A percentile compares a stretch with the other conserved stretches of the same genome.
phyloP scores from a whole-genome alignment of 352 stramenopile species.

The Globisporangium barbulae region DNA sequence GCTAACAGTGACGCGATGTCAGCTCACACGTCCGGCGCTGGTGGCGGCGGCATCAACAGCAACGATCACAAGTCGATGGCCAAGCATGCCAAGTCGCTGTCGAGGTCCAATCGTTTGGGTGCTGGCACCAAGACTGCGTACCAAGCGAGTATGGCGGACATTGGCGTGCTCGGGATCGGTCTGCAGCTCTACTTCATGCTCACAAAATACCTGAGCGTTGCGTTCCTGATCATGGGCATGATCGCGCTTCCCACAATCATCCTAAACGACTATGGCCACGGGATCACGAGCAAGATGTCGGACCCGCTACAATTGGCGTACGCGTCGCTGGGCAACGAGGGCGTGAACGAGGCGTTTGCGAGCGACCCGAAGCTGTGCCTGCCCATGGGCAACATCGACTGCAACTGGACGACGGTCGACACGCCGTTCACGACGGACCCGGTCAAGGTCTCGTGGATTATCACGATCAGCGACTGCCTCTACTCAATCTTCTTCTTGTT shows the following conservation, averaged over 20 bases:
- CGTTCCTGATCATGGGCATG: conserved; percentile 71
- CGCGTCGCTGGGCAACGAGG: conserved; percentile 74
- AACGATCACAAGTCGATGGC: conserved; percentile 5
- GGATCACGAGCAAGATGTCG: conserved; percentile 55
- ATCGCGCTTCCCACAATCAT: conserved; percentile 59
- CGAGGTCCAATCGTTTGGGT: background rate
- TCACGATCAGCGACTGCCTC: conserved; percentile 54
- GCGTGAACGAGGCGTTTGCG: conserved; percentile 55
- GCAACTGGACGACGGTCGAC: conserved; percentile 54
- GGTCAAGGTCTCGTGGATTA: conserved; percentile 62
- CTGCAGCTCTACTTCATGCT: conserved; percentile 87
- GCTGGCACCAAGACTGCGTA: conserved; percentile 5
- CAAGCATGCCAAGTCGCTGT: background rate
- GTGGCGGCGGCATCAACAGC: background rate
- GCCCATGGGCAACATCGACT: conserved; percentile 62
- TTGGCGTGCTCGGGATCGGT: conserved; percentile 74
- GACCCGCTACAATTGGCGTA: conserved; percentile 74
- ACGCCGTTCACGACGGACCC: conserved; percentile 68
- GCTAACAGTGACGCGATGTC: background rate
- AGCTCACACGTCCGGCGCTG: background rate
- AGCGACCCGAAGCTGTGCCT: conserved; percentile 41
- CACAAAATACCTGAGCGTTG: conserved; percentile 67
- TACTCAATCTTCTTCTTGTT: conserved; percentile 73
- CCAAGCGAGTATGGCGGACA: conserved; percentile 28
- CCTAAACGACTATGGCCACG: conserved; percentile 62